A percentile compares a stretch with the other conserved stretches of the same genome.
These are phyloP conservation scores for Mycocentrospora acerina DNA, from an alignment of 2,329 filamentous ascomycete genomes.

Conservation along the genomic window DNA sequence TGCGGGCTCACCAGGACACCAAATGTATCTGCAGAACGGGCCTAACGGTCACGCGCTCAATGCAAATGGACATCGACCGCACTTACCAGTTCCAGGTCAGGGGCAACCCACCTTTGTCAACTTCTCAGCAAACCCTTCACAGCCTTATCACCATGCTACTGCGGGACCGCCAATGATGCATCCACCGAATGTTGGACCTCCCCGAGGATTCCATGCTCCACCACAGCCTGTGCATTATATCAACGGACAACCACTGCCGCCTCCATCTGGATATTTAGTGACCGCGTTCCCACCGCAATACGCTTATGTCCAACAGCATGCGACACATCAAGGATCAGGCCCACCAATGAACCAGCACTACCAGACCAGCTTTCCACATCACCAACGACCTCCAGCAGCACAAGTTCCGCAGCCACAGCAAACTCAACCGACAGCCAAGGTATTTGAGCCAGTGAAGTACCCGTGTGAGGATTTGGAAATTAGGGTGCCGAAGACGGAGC, in stretches of 20 bases:
- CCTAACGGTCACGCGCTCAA: slow-evolving; percentile 21
- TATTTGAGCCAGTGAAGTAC: slow-evolving; percentile 72
- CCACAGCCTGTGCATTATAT: slow-evolving; percentile 2
- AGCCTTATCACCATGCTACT: slow-evolving; percentile 66
- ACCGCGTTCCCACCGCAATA: slow-evolving; percentile 11
- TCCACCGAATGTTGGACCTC: slow-evolving; percentile 1
- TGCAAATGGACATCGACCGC: slow-evolving; percentile 20
- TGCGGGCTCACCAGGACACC: slow-evolving; percentile 27
- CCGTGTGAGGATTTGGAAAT: slow-evolving; percentile 93
- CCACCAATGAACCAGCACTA: slow-evolving; percentile 27
- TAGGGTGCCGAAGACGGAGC: slow-evolving; percentile 62
- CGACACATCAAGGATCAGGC: slow-evolving; percentile 19
- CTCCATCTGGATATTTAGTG: slow-evolving; percentile 6
- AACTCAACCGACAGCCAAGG: slow-evolving; percentile 53
- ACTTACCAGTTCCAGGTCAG: slow-evolving; percentile 16
- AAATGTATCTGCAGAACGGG: slow-evolving; percentile 16
- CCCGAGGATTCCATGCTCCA: not conserved
- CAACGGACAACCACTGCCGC: slow-evolving; percentile 12
- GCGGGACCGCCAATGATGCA: slow-evolving; percentile 13
- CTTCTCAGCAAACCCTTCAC: slow-evolving; percentile 51
- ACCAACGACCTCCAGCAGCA: slow-evolving; percentile 39
- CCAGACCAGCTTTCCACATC: slow-evolving; percentile 47
- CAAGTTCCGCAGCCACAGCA: slow-evolving; percentile 46
- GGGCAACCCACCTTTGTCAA: slow-evolving; percentile 50
- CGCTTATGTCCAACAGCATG: slow-evolving; percentile 16